Base-by-base conservation (phyloP, 2,329 filamentous ascomycete species). In the Coleophoma crateriformis region DNA sequence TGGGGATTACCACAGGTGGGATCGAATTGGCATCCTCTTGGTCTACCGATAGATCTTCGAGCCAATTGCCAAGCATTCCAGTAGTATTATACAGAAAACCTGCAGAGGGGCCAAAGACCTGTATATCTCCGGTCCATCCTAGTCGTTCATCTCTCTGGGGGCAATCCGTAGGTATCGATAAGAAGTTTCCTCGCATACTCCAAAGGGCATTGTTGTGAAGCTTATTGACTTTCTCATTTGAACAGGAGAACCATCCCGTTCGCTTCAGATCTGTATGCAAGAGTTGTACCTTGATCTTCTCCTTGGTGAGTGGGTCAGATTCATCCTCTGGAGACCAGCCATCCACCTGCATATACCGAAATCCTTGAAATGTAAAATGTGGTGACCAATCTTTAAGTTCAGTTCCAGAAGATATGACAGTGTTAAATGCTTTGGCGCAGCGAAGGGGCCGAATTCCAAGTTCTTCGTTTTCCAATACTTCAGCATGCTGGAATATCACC, bases 141-240 rank as follows among this genome's bases (percentile, higher is more conserved):
- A 73, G 51, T 1, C 71, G 68, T 61, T 81, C 77, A 47, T 81
- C 76, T 1, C 76, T 67, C 53, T 80, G 76, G 0, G 77, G 77
- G 54, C 77, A 81, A 55, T 84, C 80, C 0, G 78, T 82, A 0
- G 78, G 78, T 0, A 82, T 62, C 0, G 70, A 72, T 3, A 82
- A 55, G 55, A 84, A 82, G 54, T 83, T 84, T 0, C 78, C 78
- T 27, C 71, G 70, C 67, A 73, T 72, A 22, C 63, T 63, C 71
- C 71, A 73, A 27, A 64, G 52, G 5, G 68, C 63, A 47, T 75
- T 75, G 12, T 68, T 45, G 47, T 75, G 70, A 5, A 76, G 62
- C 20, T 66, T 57, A 48, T 74, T 75, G 13, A 75, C 50, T 33
- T 67, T 54, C 1, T 53, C 34, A 33, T 52, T 34, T 3, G 50